phyloP scores from a whole-genome alignment of 2,329 filamentous ascomycete genomes.

The Talaromyces sp. region DNA sequence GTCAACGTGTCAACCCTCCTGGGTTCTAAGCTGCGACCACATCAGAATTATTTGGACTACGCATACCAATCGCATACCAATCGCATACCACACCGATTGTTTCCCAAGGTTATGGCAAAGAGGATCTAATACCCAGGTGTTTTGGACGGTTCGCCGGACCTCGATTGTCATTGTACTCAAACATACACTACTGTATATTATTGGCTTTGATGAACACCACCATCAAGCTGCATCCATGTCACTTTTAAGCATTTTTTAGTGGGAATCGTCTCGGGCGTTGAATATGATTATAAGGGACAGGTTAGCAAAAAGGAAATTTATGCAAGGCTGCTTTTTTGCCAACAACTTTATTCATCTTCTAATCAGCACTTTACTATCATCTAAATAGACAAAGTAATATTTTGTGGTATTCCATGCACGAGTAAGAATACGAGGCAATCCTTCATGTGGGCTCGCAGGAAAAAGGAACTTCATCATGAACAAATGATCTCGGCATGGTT shows the following conservation, averaged over 20 bases:
- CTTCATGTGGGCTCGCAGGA: background rate
- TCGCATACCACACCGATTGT: background rate
- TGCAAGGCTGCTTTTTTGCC: background rate
- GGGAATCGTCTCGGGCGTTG: constrained; percentile 8
- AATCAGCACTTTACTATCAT: background rate
- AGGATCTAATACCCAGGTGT: background rate
- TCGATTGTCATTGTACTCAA: background rate
- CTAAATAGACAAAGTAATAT: background rate
- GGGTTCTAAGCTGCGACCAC: constrained; percentile 67
- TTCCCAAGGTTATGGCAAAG: background rate
- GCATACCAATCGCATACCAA: background rate
- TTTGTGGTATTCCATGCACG: background rate
- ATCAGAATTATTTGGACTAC: background rate
- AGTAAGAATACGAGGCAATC: background rate
- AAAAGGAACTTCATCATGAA: background rate
- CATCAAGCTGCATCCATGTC: background rate
- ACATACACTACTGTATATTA: constrained; percentile 8
- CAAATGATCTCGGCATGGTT: constrained; percentile 1
- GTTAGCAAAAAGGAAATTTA: constrained; percentile 7
- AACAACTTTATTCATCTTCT: background rate
- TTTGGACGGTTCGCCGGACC: background rate
- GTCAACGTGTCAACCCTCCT: constrained; percentile 87
- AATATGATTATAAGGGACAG: constrained; percentile 5
- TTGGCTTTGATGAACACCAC: background rate
- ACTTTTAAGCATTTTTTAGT: constrained; percentile 6